A percentile compares a stretch with the other conserved stretches of the same genome.
phyloP scores from a whole-genome alignment of 2,329 filamentous ascomycete species.

The Westerdykella ornata region DNA sequence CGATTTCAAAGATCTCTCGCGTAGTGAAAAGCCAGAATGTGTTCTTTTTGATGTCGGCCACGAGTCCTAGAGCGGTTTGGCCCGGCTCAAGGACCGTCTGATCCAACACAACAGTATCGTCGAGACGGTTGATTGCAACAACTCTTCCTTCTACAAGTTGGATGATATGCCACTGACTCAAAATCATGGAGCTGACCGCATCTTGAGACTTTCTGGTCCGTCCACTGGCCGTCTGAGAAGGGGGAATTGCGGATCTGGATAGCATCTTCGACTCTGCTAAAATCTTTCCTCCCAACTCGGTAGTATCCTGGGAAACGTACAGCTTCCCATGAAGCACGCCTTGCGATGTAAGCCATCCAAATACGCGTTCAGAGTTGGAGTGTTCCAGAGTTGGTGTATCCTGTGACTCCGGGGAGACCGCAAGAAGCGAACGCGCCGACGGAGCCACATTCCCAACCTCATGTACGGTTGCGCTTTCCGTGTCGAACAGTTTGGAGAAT shows the following conservation, averaged over 20 bases:
- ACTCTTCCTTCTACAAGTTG: constrained; percentile 75
- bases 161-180: constrained; percentile 92
- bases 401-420: constrained; percentile 65
- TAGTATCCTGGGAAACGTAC: constrained; percentile 52
- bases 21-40: constrained; percentile 96
- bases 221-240: constrained; percentile 58
- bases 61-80: constrained; percentile 73
- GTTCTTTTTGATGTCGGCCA: constrained; percentile 86
- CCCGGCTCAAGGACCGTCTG: constrained; percentile 76
- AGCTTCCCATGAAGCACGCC: constrained; percentile 85
- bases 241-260: constrained; percentile 64
- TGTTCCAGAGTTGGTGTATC: constrained; percentile 49
- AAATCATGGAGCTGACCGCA: constrained; percentile 67
- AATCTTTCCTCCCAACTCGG: constrained; percentile 64
- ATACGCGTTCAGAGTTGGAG: constrained; percentile 60
- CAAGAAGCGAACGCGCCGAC: constrained; percentile 59
- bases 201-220: constrained; percentile 62
- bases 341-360: constrained; percentile 84
- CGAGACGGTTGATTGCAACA: constrained; percentile 79
- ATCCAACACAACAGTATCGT: constrained; percentile 78
- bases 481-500: constrained; percentile 82
- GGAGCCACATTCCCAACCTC: constrained; percentile 59
- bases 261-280: constrained; percentile 75
- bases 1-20: constrained; percentile 88
- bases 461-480: constrained; percentile 70